Conservation (phyloP, 177 flowering plant species). For the Vitis hybrid region DNA sequence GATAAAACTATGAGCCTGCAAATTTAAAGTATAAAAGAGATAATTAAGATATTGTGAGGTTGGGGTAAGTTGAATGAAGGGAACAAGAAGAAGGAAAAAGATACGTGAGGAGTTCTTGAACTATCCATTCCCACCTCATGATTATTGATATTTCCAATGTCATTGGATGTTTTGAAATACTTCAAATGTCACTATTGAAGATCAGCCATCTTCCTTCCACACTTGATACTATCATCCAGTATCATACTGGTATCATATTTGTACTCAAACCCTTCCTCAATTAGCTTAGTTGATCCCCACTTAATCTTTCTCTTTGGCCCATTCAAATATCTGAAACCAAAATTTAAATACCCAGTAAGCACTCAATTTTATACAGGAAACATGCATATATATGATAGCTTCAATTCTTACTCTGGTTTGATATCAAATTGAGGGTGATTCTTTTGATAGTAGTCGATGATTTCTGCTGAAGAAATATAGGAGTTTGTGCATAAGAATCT, state of each 20-base stretch:
- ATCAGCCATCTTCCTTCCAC: conserved; percentile 6
- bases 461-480: conserved; percentile 8
- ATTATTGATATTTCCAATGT: too few relatives aligned
- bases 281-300: conserved; percentile 7
- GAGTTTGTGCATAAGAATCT: conserved; percentile 34
- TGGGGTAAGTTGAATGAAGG: too few relatives aligned
- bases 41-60: too few relatives aligned
- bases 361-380: not conserved
- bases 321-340: conserved; percentile 2
- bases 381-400: not conserved
- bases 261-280: not conserved
- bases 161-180: too few relatives aligned
- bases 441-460: not conserved
- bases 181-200: not conserved
- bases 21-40: too few relatives aligned
- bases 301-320: not conserved
- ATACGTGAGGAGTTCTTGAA: too few relatives aligned
- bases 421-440: not conserved
- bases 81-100: too few relatives aligned
- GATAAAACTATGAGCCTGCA: too few relatives aligned
- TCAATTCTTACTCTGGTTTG: not conserved
- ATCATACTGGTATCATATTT: not conserved
- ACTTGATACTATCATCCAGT: not conserved
- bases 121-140: too few relatives aligned
- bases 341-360: not conserved